Conservation (phyloP, 352 stramenopile species). For the Phytophthora megakarya region DNA sequence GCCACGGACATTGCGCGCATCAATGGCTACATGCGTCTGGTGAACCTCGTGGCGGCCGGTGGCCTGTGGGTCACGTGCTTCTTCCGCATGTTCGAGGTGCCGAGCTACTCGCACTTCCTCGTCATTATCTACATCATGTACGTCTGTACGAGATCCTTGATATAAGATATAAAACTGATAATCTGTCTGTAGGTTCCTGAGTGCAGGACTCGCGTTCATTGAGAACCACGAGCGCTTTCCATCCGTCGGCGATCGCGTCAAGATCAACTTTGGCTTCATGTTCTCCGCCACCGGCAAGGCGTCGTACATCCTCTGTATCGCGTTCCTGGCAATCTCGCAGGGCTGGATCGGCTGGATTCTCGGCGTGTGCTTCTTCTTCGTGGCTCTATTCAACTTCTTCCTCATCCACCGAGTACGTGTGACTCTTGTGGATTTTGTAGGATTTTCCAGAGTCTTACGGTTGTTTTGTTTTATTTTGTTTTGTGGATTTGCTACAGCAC, state of each 20-base stretch:
- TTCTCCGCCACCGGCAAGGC: conserved; percentile 86
- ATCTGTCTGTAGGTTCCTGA: conserved; percentile 51
- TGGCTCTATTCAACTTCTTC: conserved; percentile 89
- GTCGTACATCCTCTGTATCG: conserved; percentile 83
- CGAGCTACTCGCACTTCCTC: conserved; percentile 85
- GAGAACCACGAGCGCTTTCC: conserved; percentile 88
- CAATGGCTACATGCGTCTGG: conserved; percentile 86
- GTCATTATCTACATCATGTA: conserved; percentile 88
- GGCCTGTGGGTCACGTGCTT: conserved; percentile 76
- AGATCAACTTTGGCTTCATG: conserved; percentile 90
- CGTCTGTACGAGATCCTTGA: background rate
- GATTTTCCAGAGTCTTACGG: conserved; percentile 12
- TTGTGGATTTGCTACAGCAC: conserved; percentile 45
- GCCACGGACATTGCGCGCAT: conserved; percentile 83
- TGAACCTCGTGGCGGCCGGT: conserved; percentile 70
- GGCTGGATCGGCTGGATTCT: conserved; percentile 80
- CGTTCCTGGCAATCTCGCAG: conserved; percentile 82
- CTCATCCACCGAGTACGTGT: conserved; percentile 76
- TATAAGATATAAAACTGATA: background rate
- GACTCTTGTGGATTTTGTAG: conserved; percentile 13
- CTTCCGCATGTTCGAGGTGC: conserved; percentile 75
- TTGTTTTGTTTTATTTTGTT: conserved; percentile 2
- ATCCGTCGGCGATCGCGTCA: conserved; percentile 75
- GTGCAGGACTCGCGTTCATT: conserved; percentile 71
- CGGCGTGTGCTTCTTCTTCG: conserved; percentile 72